phyloP scores from a whole-genome alignment of 2,329 filamentous ascomycete genomes.

The Aspergillus spinulosporus region DNA sequence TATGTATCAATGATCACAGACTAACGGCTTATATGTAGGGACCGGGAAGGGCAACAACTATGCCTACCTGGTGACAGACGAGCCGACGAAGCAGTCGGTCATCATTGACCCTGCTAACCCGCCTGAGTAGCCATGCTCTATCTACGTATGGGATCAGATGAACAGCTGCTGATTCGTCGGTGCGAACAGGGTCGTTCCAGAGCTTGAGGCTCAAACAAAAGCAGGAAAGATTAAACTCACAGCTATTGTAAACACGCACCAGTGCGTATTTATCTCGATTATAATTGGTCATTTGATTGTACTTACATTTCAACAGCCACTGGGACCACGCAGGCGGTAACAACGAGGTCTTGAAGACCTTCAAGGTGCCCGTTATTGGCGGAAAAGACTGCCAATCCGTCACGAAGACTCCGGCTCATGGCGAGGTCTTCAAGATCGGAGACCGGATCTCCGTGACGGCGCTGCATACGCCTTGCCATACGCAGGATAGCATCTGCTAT shows the following conservation, averaged over 20 bases:
- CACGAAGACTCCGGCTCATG: constrained; percentile 72
- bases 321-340: constrained; percentile 95
- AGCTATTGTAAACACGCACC: constrained; percentile 71
- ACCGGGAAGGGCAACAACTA: constrained; percentile 51
- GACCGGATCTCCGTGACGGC: constrained; percentile 76
- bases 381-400: constrained; percentile 83
- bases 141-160: not conserved
- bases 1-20: not conserved
- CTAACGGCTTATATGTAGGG: constrained; percentile 24
- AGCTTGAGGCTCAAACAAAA: constrained; percentile 71
- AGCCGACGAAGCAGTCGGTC: constrained; percentile 51
- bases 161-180: not conserved
- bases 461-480: constrained; percentile 96
- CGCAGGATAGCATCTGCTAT: constrained; percentile 97
- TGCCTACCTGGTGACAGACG: constrained; percentile 54
- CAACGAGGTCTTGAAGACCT: constrained; percentile 65
- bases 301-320: constrained; percentile 59
- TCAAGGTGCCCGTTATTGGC: constrained; percentile 74
- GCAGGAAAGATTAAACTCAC: constrained; percentile 75
- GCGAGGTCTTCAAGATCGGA: constrained; percentile 78
- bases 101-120: constrained; percentile 55
- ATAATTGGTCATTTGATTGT: not conserved
- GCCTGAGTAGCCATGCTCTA: constrained; percentile 44
- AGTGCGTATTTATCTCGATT: constrained; percentile 12
- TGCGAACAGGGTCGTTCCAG: constrained; percentile 56